Percentiles rank a stretch among this genome's conserved stretches.
Conservation (phyloP, 805 yeast genomes). For the Jamesozyma piceae region DNA sequence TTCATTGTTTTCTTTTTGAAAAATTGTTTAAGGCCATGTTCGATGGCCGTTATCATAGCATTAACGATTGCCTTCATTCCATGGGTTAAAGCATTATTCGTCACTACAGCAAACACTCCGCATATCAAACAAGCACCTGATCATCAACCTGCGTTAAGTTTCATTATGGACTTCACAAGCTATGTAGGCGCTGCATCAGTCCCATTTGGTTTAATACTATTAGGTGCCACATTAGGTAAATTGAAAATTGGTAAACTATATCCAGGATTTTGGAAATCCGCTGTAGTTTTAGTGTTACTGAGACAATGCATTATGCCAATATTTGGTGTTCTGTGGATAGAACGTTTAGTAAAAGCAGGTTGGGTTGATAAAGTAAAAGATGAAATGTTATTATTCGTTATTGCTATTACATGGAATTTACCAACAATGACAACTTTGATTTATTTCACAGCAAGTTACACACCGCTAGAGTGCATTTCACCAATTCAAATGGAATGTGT, state of each 20-base stretch:
- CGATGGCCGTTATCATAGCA: constrained; percentile 57
- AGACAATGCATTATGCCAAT: constrained; percentile 71
- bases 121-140: constrained; percentile 75
- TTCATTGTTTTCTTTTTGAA: constrained; percentile 32
- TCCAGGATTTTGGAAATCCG: constrained; percentile 58
- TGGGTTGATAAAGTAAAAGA: constrained; percentile 47
- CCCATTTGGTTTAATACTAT: constrained; percentile 72
- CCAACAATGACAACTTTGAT: constrained; percentile 88
- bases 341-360: constrained; percentile 55
- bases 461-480: constrained; percentile 48
- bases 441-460: constrained; percentile 78
- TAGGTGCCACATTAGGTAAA: constrained; percentile 87
- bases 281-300: constrained; percentile 45
- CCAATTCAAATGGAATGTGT: constrained; percentile 69
- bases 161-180: constrained; percentile 67
- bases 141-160: constrained; percentile 71
- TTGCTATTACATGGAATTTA: constrained; percentile 65
- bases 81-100: constrained; percentile 72
- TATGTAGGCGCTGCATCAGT: constrained; percentile 86
- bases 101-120: constrained; percentile 35
- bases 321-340: constrained; percentile 58
- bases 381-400: constrained; percentile 58
- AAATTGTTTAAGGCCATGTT: constrained; percentile 63
- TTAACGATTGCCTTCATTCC: constrained; percentile 75
- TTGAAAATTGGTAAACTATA: constrained; percentile 53